A percentile compares a stretch with the other conserved stretches of the same genome.
These are phyloP conservation scores for Rutstroemia sydowiana DNA, from an alignment of 2,329 filamentous ascomycete genomes.

Conservation along the genomic window DNA sequence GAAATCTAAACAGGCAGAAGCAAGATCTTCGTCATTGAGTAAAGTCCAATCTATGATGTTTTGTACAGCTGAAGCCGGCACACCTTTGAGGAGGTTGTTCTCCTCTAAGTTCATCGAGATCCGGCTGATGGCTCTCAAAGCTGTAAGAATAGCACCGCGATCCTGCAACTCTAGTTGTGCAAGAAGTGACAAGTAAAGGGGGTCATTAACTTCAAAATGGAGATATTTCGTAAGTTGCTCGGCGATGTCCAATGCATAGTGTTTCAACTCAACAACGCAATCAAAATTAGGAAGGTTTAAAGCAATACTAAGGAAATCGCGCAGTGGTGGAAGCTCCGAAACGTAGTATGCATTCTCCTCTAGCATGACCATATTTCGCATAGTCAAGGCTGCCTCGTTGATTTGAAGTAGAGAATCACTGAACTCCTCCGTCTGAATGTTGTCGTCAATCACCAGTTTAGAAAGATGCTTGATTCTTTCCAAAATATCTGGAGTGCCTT, in stretches of 20 bases:
- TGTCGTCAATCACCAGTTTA: constrained; percentile 55
- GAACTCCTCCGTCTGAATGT: constrained; percentile 64
- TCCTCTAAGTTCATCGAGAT: constrained; percentile 83
- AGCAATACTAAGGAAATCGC: constrained; percentile 76
- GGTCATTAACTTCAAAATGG: constrained; percentile 61
- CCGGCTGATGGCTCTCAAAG: constrained; percentile 73
- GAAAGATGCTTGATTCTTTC: constrained; percentile 61
- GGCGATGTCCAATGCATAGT: constrained; percentile 84
- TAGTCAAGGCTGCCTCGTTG: constrained; percentile 78
- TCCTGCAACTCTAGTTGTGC: constrained; percentile 60
- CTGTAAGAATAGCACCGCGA: constrained; percentile 72
- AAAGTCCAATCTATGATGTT: constrained; percentile 67
- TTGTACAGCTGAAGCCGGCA: constrained; percentile 59
- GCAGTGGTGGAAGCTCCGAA: constrained; percentile 64
- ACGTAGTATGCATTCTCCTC: constrained; percentile 81
- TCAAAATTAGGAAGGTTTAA: constrained; percentile 69
- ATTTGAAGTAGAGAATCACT: constrained; percentile 66
- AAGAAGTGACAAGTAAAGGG: constrained; percentile 71
- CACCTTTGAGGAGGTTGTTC: constrained; percentile 66
- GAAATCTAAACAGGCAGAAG: constrained; percentile 85
- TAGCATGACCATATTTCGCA: constrained; percentile 94
- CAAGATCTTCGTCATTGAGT: constrained; percentile 82
- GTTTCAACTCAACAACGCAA: constrained; percentile 73
- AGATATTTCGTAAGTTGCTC: constrained; percentile 85
- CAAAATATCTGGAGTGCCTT: constrained; percentile 64